A percentile compares a stretch with the other conserved stretches of the same genome.
Conservation (phyloP, 2,329 filamentous ascomycete genomes). For the Neonectria sp. region DNA sequence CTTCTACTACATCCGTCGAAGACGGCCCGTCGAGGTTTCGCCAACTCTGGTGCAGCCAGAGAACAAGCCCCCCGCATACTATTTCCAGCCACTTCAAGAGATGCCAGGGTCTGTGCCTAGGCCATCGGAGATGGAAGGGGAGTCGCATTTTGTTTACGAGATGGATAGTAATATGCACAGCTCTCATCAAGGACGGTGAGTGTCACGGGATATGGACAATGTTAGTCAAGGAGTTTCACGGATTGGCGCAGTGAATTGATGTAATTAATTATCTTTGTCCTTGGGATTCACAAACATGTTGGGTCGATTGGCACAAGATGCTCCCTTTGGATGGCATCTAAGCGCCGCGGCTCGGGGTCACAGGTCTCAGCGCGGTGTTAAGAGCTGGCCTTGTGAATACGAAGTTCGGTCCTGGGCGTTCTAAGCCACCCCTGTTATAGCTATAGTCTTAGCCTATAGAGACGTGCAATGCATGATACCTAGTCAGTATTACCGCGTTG, state of each 20-base stretch:
- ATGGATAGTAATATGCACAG: conserved; percentile 20
- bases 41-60: neutral
- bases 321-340: neutral
- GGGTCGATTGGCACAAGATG: neutral
- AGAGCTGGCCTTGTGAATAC: too few relatives aligned
- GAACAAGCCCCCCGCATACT: conserved; percentile 5
- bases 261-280: conserved; percentile 9
- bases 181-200: conserved; percentile 7
- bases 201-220: conserved; percentile 1
- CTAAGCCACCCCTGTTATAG: too few relatives aligned
- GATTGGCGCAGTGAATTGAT: conserved; percentile 13
- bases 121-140: conserved; percentile 27
- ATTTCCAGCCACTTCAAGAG: conserved; percentile 15
- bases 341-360: neutral
- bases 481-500: too few relatives aligned
- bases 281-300: conserved; percentile 4
- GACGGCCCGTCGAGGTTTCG: neutral
- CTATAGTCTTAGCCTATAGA: too few relatives aligned
- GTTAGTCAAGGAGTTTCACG: conserved; percentile 10
- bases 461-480: too few relatives aligned
- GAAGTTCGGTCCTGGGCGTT: too few relatives aligned
- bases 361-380: too few relatives aligned
- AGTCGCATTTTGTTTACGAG: conserved; percentile 33
- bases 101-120: conserved; percentile 3
- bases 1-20: conserved; percentile 8